phyloP scores from a whole-genome alignment of 306 rosid genomes.

The Crataegus laevigata region DNA sequence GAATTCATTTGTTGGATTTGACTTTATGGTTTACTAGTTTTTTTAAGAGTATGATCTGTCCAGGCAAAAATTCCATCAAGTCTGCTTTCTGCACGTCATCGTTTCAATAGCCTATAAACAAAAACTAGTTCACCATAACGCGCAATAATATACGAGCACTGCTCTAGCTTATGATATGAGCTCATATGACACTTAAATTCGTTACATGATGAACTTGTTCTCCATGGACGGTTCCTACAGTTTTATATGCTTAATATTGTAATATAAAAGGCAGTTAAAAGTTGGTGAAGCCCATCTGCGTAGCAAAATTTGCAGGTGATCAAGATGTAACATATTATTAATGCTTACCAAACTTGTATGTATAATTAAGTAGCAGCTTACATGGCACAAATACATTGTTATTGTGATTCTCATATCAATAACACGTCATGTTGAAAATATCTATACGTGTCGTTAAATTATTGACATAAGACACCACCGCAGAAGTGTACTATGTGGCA shows the following conservation, averaged over 20 bases:
- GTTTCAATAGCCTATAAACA: not conserved
- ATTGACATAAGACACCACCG: not conserved
- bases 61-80: not conserved
- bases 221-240: not conserved
- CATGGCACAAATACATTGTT: no score
- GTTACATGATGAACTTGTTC: not conserved
- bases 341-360: not conserved
- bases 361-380: not conserved
- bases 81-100: not conserved
- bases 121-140: not conserved
- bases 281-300: not conserved
- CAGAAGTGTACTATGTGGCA: no score
- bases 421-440: no score
- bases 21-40: not conserved
- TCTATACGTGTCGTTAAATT: no score
- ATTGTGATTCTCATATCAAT: no score
- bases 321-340: not conserved
- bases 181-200: not conserved
- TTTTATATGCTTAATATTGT: not conserved
- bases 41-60: not conserved
- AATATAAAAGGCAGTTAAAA: not conserved
- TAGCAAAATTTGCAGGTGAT: not conserved
- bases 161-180: not conserved
- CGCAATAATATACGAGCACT: not conserved
- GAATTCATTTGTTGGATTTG: not conserved